phyloP scores from a whole-genome alignment of 441 rosid species.

The Cnidoscolus chayamansa region DNA sequence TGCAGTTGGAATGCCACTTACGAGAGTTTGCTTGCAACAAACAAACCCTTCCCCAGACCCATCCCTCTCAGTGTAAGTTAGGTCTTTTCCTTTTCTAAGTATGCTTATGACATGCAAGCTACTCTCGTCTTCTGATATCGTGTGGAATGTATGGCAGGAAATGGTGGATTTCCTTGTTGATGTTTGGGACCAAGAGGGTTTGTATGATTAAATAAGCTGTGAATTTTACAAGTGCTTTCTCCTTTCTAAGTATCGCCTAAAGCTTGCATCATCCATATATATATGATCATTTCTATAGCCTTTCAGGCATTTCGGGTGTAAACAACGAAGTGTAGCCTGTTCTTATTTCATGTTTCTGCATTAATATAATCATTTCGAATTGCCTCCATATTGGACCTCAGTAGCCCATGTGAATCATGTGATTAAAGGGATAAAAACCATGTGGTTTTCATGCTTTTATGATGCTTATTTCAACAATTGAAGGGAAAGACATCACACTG shows the following conservation, averaged over 20 bases:
- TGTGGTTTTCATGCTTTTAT: too few relatives aligned
- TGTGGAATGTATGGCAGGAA: constrained; percentile 32
- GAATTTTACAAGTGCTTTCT: background rate
- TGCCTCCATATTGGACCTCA: too few relatives aligned
- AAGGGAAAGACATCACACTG: too few relatives aligned
- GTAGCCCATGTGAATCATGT: too few relatives aligned
- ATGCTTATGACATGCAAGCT: background rate
- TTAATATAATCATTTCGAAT: too few relatives aligned
- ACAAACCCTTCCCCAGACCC: constrained; percentile 49
- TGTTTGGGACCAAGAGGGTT: constrained; percentile 81
- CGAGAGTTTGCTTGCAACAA: constrained; percentile 53
- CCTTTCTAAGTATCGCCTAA: background rate
- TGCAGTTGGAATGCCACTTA: constrained; percentile 68
- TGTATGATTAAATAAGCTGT: constrained; percentile 44
- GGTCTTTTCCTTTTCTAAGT: background rate
- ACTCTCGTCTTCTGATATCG: constrained; percentile 1
- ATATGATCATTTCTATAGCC: background rate
- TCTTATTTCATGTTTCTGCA: background rate
- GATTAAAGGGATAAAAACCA: too few relatives aligned
- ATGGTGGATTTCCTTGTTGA: constrained; percentile 80
- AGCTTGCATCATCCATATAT: too few relatives aligned
- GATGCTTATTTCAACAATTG: too few relatives aligned
- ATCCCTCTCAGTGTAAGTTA: constrained; percentile 69
- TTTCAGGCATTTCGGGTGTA: background rate
- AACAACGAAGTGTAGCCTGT: background rate